Percentiles rank a stretch among this genome's conserved stretches.
Conservation (phyloP, 805 yeast species). For the Candida pseudoglaebosa region DNA sequence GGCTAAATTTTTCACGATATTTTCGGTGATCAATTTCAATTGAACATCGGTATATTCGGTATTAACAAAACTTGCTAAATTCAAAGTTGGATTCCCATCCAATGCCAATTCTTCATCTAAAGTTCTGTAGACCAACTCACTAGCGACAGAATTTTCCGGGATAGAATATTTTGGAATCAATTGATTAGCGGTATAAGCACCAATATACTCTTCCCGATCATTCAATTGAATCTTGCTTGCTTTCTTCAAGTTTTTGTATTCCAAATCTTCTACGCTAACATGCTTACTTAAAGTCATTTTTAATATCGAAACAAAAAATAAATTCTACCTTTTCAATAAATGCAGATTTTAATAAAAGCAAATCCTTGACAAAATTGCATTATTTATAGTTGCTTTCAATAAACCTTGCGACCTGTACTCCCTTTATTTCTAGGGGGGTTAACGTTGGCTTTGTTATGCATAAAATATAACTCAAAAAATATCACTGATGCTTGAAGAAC, state of each 20-base stretch:
- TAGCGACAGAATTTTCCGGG: slow-evolving; percentile 52
- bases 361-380: not conserved
- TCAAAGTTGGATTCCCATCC: slow-evolving; percentile 81
- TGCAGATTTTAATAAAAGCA: not conserved
- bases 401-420: not conserved
- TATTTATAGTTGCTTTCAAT: not conserved
- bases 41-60: slow-evolving; percentile 51
- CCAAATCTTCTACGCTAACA: slow-evolving; percentile 42
- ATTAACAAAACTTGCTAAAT: slow-evolving; percentile 86
- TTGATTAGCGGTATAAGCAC: slow-evolving; percentile 25
- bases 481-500: no score
- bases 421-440: not conserved
- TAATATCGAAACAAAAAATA: not conserved
- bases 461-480: no score
- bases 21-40: slow-evolving; percentile 54
- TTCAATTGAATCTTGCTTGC: slow-evolving; percentile 17
- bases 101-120: slow-evolving; percentile 70
- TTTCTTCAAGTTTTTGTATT: slow-evolving; percentile 25
- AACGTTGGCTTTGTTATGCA: no score
- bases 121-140: slow-evolving; percentile 54
- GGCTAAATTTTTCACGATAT: slow-evolving; percentile 81
- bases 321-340: not conserved
- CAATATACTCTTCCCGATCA: slow-evolving; percentile 28
- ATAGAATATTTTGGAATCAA: slow-evolving; percentile 56
- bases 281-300: slow-evolving; percentile 44